Percentiles rank a stretch among this genome's conserved stretches.
Evolutionary conservation across 768 basidiomycete genomes (phyloP).

Genomic region (Boletus fagicola): DNA sequence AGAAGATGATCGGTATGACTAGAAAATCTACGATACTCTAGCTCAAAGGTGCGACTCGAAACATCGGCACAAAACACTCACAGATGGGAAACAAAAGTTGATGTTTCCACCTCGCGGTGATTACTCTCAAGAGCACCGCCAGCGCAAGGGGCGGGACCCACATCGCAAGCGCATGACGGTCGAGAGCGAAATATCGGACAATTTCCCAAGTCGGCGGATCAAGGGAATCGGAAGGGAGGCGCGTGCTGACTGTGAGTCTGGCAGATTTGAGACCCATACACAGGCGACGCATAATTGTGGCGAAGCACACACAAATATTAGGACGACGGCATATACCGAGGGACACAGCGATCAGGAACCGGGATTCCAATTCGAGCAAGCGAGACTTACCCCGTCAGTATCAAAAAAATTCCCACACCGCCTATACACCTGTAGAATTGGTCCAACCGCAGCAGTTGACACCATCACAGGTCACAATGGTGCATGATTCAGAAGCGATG

Average conservation of each 20-base stretch:
- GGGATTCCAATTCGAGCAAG: background rate
- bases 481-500: slow-evolving; percentile 1
- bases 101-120: slow-evolving; percentile 79
- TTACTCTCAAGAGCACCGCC: slow-evolving; percentile 72
- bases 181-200: slow-evolving; percentile 65
- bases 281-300: background rate
- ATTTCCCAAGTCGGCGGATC: slow-evolving; percentile 58
- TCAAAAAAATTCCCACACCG: slow-evolving; percentile 92
- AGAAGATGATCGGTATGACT: slow-evolving; percentile 79
- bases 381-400: slow-evolving; percentile 73
- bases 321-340: background rate
- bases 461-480: background rate
- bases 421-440: slow-evolving; percentile 66
- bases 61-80: slow-evolving; percentile 35
- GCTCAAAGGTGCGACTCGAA: background rate
- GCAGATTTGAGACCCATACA: background rate
- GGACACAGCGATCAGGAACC: slow-evolving; percentile 1
- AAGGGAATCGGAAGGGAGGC: slow-evolving; percentile 77
- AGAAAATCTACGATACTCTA: slow-evolving; percentile 58
- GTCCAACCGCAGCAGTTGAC: background rate
- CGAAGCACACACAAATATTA: background rate
- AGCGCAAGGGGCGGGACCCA: slow-evolving; percentile 81
- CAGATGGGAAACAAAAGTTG: slow-evolving; percentile 90
- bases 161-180: slow-evolving; percentile 58
- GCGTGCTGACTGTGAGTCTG: slow-evolving; percentile 81